Percentiles rank a stretch among this genome's conserved stretches.
Evolutionary conservation across 345 rosid species (phyloP).

Genomic region (Melaleuca alternifolia): DNA sequence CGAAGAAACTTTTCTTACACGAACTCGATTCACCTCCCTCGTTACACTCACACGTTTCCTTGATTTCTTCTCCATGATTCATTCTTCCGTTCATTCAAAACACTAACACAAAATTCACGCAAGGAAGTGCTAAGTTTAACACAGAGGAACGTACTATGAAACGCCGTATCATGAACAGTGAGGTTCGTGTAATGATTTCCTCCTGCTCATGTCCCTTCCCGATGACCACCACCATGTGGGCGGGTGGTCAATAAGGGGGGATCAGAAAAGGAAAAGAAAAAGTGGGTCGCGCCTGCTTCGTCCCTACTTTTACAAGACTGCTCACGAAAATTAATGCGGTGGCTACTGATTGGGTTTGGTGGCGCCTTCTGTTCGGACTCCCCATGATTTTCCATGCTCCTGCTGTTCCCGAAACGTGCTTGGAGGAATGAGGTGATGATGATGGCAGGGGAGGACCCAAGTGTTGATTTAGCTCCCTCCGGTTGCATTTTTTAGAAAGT

Average conservation of each 20-base stretch:
- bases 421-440: background rate
- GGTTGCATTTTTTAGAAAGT: background rate
- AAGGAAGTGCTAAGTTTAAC: no score
- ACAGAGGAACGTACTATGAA: background rate
- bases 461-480: background rate
- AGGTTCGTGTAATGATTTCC: background rate
- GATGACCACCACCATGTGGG: background rate
- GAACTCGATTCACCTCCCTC: background rate
- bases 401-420: background rate
- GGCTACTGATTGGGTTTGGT: background rate
- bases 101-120: no score
- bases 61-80: no score
- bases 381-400: background rate
- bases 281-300: background rate
- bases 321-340: background rate
- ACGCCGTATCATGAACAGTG: background rate
- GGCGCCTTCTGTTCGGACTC: background rate
- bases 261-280: background rate
- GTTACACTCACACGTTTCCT: no score
- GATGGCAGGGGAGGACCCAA: background rate
- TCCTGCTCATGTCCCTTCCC: background rate
- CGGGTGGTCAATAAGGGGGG: background rate
- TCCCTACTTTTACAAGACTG: background rate
- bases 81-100: no score
- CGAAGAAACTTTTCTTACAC: background rate